These are phyloP conservation scores for Pelargonium cotyledonis DNA, from an alignment of 441 rosid species.

Conservation along the genomic window DNA sequence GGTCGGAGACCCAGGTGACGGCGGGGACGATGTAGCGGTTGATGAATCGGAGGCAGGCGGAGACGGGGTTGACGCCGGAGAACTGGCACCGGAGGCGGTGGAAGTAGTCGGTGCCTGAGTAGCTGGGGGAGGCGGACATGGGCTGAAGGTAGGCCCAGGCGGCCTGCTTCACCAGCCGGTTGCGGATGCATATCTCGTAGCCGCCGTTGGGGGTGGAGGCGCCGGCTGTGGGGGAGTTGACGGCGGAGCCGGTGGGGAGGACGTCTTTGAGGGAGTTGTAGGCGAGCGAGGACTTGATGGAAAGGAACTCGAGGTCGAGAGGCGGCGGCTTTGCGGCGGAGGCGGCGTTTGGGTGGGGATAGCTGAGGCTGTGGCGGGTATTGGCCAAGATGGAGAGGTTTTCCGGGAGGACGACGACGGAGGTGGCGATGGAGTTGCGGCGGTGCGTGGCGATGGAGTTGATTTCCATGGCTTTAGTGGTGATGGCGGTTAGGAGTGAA, in stretches of 20 bases:
- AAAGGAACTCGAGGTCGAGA: conserved; percentile 19
- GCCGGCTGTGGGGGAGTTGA: conserved; percentile 56
- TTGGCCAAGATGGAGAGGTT: too few species aligned
- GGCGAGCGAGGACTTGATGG: conserved; percentile 38
- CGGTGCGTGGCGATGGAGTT: too few species aligned
- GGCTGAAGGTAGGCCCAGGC: conserved; percentile 29
- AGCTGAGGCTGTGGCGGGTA: conserved; percentile 11
- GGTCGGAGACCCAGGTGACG: conserved; percentile 48
- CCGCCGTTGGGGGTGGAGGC: neutral
- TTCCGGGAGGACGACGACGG: conserved; percentile 27
- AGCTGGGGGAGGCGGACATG: conserved; percentile 38
- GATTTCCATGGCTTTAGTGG: too few species aligned
- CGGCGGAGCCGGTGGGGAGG: conserved; percentile 66
- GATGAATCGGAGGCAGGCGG: conserved; percentile 33
- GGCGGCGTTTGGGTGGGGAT: conserved; percentile 23
- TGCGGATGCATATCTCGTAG: conserved; percentile 4
- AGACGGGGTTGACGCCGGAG: conserved; percentile 57
- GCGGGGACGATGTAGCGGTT: neutral
- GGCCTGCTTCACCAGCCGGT: neutral
- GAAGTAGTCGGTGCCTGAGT: conserved; percentile 45
- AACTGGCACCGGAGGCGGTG: conserved; percentile 40
- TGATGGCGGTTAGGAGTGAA: too few species aligned
- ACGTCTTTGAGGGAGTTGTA: conserved; percentile 36
- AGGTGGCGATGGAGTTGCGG: too few species aligned
- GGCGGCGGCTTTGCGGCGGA: conserved; percentile 21